Evolutionary conservation across 345 rosid genomes (phyloP).

Genomic region (Brassica rapa): DNA sequence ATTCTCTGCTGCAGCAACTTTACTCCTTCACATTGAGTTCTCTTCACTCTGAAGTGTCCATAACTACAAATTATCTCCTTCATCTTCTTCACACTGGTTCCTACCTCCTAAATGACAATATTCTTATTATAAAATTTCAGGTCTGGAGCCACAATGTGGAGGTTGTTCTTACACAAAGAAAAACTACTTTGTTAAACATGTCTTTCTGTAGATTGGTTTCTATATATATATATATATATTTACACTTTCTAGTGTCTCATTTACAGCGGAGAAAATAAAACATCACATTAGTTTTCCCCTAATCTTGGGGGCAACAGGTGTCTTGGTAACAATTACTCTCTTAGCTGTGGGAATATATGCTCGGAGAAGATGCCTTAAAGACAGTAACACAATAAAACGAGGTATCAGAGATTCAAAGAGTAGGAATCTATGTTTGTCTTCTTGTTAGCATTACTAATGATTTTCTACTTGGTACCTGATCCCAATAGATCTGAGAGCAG

Average conservation of each 20-base stretch:
- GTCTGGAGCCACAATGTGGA: slow-evolving; percentile 1
- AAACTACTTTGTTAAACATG: neutral
- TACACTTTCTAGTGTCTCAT: neutral
- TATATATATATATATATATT: neutral
- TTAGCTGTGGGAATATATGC: slow-evolving; percentile 19
- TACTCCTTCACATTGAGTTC: neutral
- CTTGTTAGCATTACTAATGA: neutral
- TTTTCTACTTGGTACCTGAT: neutral
- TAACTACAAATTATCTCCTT: neutral
- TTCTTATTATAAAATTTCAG: neutral
- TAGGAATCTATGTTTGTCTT: too few relatives aligned
- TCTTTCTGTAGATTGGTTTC: neutral
- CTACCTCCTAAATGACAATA: neutral
- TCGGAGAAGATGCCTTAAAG: slow-evolving; percentile 22
- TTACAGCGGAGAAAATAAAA: neutral
- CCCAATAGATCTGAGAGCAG: slow-evolving; percentile 11
- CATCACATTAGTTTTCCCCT: neutral
- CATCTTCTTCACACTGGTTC: neutral
- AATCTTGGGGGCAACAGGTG: neutral
- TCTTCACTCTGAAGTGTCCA: neutral
- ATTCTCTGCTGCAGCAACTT: neutral
- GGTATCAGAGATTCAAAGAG: neutral
- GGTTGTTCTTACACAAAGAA: neutral
- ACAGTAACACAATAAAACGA: neutral
- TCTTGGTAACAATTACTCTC: neutral